phyloP scores from a whole-genome alignment of 2,329 filamentous ascomycete genomes.

The Erysiphe pulchra region DNA sequence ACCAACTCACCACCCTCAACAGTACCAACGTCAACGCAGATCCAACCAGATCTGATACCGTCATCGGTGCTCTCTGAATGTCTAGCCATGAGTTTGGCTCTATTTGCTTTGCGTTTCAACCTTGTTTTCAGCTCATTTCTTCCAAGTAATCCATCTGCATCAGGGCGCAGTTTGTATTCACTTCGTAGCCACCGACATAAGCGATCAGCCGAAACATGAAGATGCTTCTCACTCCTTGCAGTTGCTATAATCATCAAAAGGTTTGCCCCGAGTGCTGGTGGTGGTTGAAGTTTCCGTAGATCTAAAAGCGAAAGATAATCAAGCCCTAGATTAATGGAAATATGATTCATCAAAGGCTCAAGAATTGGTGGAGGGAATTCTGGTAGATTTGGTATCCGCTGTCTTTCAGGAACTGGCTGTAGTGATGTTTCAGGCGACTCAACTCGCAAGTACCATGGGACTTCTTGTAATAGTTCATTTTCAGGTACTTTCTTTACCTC shows the following conservation, averaged over 20 bases:
- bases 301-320: conserved; percentile 64
- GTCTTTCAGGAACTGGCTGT: conserved; percentile 22
- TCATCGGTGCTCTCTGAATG: conserved; percentile 42
- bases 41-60: conserved; percentile 80
- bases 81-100: conserved; percentile 59
- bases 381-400: conserved; percentile 31
- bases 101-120: conserved; percentile 52
- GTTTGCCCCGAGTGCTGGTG: conserved; percentile 65
- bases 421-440: conserved; percentile 19
- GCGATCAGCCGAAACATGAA: conserved; percentile 77
- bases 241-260: conserved; percentile 84
- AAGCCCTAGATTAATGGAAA: conserved; percentile 64
- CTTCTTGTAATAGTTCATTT: background rate
- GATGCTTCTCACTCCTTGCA: conserved; percentile 73
- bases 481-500: background rate
- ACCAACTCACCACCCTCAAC: conserved; percentile 27
- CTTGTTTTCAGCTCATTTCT: conserved; percentile 81
- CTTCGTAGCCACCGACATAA: conserved; percentile 65
- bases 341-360: conserved; percentile 44
- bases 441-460: conserved; percentile 75
- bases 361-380: conserved; percentile 42
- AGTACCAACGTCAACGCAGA: conserved; percentile 71
- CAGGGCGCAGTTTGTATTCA: conserved; percentile 43
- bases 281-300: conserved; percentile 59
- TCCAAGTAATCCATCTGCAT: conserved; percentile 70